Evolutionary conservation across 805 yeast genomes (phyloP), one percentile per base, ranked within the genome.

Genomic region (Kluyveromyces aestuarii): DNA sequence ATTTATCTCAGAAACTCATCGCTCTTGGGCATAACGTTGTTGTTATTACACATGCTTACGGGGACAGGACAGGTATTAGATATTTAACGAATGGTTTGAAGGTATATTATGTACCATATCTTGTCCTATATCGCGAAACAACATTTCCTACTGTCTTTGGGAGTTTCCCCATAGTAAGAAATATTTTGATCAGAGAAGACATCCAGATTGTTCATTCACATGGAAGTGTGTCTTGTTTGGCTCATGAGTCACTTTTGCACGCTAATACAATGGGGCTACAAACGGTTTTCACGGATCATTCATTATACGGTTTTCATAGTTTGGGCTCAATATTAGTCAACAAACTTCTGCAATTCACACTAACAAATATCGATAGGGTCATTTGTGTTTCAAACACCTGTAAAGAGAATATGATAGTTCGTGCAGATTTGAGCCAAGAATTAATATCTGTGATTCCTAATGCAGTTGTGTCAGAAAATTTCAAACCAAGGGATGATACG

Each of bases 381-480:
- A 91, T 93, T n/a, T 87, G 97, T 66, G 99, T 93, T 1, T 86
- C 96, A 2, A 93, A 93, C 61, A 91, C 97, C 0, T 88, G 98
- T 64, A 90, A 93, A 60, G 99, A 93, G 56, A 93, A 93, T 62
- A 89, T 96, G 8, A 96, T 90, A 5, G 72, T 93, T 11, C 71
- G 99, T 46, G 95, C 96, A 0, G 78, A 84, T 1, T 67, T 90
- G 39, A 86, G 87, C 54, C 97, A 97, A 0, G 60, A 75, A 6
- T 69, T 70, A 45, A 91, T 89, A 4, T 82, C 90, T 14, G 99
- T 90, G 21, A 93, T 93, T 16, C 99, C 99, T 0, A 93, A 93
- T 67, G 99, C 99, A 0, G 95, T 93, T 5, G 80, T 93, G 1
- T 77, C 93, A 5, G 77, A 78, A 42, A 95, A 90, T 63, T 93